A percentile compares a stretch with the other conserved stretches of the same genome.
Conservation (phyloP, 495 filamentous ascomycete species). For the Aspergillus cavernicola region DNA sequence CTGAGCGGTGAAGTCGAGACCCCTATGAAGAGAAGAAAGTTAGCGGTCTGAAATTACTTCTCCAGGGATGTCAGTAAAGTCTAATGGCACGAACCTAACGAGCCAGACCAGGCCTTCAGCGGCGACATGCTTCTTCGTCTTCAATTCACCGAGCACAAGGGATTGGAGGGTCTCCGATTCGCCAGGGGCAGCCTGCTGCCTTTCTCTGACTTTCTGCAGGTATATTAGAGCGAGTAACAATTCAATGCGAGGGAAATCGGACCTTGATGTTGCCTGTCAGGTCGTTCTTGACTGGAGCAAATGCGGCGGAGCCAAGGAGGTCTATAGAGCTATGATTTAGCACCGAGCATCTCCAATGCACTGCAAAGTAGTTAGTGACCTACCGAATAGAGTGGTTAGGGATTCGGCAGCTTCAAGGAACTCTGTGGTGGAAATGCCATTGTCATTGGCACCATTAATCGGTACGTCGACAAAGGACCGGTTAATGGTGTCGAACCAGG, state of each 20-base stretch:
- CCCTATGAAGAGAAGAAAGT: conserved; percentile 47
- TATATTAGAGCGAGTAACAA: conserved; percentile 10
- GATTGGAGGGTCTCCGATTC: conserved; percentile 78
- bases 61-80: background rate
- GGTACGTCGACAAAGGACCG: conserved; percentile 79
- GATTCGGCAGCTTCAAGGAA: conserved; percentile 91
- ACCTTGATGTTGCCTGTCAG: conserved; percentile 92
- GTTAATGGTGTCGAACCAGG: conserved; percentile 81
- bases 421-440: conserved; percentile 74
- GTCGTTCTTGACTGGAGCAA: conserved; percentile 84
- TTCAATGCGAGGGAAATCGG: conserved; percentile 11
- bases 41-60: conserved; percentile 1
- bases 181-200: conserved; percentile 69
- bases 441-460: conserved; percentile 63
- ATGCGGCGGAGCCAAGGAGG: conserved; percentile 74
- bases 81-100: conserved; percentile 59
- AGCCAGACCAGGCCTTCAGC: conserved; percentile 91
- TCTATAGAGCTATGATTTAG: conserved; percentile 45
- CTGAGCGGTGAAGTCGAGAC: conserved; percentile 85
- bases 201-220: conserved; percentile 81
- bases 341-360: no score
- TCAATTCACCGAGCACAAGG: conserved; percentile 80
- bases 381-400: conserved; percentile 83
- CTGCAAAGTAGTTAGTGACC: conserved; percentile 6
- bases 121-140: conserved; percentile 78